Evolutionary conservation across 768 basidiomycete genomes (phyloP).

Genomic region (Suillus clintonianus): DNA sequence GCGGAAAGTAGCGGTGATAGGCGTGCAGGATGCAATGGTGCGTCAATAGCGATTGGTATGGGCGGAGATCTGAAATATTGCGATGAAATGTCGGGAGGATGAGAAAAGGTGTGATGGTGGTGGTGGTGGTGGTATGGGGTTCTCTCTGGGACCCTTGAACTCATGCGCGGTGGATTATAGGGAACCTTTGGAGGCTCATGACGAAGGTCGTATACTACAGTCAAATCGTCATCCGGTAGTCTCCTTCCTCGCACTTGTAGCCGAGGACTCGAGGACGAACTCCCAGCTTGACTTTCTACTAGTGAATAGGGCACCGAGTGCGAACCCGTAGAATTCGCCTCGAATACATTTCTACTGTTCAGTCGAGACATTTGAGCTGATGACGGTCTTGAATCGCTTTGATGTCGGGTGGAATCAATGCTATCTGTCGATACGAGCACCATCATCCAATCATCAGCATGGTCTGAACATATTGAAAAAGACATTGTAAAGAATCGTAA

Average conservation of each 20-base stretch:
- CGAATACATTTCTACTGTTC: constrained; percentile 40
- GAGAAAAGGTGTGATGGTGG: constrained; percentile 1
- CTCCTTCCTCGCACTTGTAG: constrained; percentile 40
- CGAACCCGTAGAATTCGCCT: constrained; percentile 26
- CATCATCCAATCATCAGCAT: constrained; percentile 5
- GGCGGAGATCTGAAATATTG: background rate
- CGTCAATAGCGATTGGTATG: constrained; percentile 10
- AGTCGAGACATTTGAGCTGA: constrained; percentile 35
- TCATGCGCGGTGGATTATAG: constrained; percentile 1
- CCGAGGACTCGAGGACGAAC: constrained; percentile 52
- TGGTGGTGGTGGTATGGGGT: background rate
- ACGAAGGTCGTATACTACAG: constrained; percentile 18
- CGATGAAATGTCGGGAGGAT: constrained; percentile 1
- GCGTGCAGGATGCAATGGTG: constrained; percentile 19
- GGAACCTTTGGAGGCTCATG: background rate
- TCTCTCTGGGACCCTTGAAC: background rate
- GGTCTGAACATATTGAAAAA: constrained; percentile 2
- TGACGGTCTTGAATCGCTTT: constrained; percentile 28
- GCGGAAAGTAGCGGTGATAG: constrained; percentile 21
- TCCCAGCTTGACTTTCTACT: constrained; percentile 46
- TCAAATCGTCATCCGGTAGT: constrained; percentile 42
- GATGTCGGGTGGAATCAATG: constrained; percentile 28
- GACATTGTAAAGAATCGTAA: background rate
- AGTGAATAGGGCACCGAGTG: constrained; percentile 45
- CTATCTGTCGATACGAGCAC: constrained; percentile 21